A percentile compares a stretch with the other conserved stretches of the same genome.
These are phyloP conservation scores for Pneumocystis sp. DNA, from an alignment of 1,139 yeast genomes.

Conservation along the genomic window DNA sequence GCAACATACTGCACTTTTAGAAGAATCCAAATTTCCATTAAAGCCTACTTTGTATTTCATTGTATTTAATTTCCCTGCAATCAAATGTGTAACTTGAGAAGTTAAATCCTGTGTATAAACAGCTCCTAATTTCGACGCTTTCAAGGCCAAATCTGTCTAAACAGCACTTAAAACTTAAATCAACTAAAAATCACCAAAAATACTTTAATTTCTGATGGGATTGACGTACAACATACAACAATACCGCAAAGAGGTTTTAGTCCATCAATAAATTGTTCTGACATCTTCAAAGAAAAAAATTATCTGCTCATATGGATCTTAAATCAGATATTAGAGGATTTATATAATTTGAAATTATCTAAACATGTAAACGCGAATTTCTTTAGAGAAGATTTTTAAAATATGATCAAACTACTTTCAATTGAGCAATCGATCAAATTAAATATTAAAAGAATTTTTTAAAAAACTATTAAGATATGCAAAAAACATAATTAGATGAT, in stretches of 20 bases:
- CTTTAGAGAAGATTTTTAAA: too few species aligned
- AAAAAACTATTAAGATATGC: too few species aligned
- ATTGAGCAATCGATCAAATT: too few species aligned
- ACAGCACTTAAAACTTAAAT: neutral
- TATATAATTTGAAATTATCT: neutral
- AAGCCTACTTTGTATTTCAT: slow-evolving; percentile 38
- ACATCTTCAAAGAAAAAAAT: neutral
- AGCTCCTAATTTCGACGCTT: slow-evolving; percentile 42
- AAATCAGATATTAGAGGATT: neutral
- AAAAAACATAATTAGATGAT: neutral
- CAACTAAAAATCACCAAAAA: slow-evolving; percentile 4
- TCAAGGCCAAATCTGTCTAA: slow-evolving; percentile 5
- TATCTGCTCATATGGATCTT: neutral
- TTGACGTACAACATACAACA: slow-evolving; percentile 23
- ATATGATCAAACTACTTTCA: too few species aligned
- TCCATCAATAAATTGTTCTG: neutral
- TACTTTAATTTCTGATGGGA: slow-evolving; percentile 19
- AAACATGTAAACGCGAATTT: neutral
- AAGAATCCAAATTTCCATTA: neutral
- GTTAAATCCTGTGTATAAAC: slow-evolving; percentile 43
- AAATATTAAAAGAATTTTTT: too few species aligned
- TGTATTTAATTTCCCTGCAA: slow-evolving; percentile 54
- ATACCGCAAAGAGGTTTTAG: slow-evolving; percentile 19
- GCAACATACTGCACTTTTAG: slow-evolving; percentile 34
- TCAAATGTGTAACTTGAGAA: slow-evolving; percentile 49